Conservation (phyloP, 306 rosid genomes). For the Castanospermum australe region DNA sequence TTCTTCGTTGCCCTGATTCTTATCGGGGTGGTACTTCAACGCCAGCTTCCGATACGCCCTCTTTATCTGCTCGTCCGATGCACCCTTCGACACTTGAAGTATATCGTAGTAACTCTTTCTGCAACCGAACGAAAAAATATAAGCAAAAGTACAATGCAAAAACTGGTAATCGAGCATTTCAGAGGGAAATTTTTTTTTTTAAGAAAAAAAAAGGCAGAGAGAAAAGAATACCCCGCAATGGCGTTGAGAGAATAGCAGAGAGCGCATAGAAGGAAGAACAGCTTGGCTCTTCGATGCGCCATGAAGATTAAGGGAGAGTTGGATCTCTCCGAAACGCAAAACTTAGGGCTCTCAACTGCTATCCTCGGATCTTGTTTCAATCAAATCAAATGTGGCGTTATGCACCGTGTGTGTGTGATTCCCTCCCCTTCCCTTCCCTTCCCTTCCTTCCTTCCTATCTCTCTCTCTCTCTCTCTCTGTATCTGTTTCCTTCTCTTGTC, state of each 20-base stretch:
- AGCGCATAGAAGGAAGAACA: slow-evolving; percentile 54
- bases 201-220: background rate
- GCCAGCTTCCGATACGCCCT: slow-evolving; percentile 95
- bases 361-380: background rate
- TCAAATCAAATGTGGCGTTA: background rate
- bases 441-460: too few species aligned
- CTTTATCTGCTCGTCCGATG: slow-evolving; percentile 94
- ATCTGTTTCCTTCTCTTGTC: background rate
- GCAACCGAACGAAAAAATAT: background rate
- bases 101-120: slow-evolving; percentile 87
- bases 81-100: slow-evolving; percentile 83
- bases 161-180: background rate
- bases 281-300: slow-evolving; percentile 67
- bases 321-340: slow-evolving; percentile 35
- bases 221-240: slow-evolving; percentile 62
- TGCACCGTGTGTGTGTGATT: too few species aligned
- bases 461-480: background rate
- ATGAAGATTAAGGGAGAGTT: slow-evolving; percentile 40
- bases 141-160: background rate
- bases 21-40: slow-evolving; percentile 95
- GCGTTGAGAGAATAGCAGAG: slow-evolving; percentile 62
- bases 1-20: slow-evolving; percentile 93
- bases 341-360: slow-evolving; percentile 20
- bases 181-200: background rate
- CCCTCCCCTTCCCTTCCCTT: too few species aligned